phyloP scores from a whole-genome alignment of 306 rosid species.

The Vigna unguiculata region DNA sequence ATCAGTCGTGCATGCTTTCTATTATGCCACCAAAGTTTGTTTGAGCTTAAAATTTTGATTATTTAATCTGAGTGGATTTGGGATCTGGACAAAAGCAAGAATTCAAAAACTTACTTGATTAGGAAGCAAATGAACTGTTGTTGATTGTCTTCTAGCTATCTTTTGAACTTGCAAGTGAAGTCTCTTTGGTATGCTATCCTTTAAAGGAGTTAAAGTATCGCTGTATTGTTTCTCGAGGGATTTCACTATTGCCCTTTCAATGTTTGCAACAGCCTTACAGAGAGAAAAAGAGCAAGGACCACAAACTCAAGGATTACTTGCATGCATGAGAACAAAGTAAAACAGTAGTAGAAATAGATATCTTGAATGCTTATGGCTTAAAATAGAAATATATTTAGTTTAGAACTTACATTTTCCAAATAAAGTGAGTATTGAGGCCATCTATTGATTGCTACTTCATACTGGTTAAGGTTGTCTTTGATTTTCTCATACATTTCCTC shows the following conservation, averaged over 20 bases:
- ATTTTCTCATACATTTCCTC: constrained; percentile 94
- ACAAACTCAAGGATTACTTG: constrained; percentile 17
- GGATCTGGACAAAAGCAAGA: constrained; percentile 14
- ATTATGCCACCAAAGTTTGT: background rate
- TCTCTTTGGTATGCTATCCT: constrained; percentile 92
- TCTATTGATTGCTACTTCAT: constrained; percentile 86
- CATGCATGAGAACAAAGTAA: background rate
- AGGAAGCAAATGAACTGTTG: constrained; percentile 70
- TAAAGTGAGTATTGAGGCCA: constrained; percentile 98
- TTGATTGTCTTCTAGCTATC: constrained; percentile 95
- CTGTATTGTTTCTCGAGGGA: constrained; percentile 91
- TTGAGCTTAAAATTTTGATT: constrained; percentile 5
- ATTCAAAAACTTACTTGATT: constrained; percentile 66
- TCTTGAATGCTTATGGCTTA: constrained; percentile 25
- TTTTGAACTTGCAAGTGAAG: constrained; percentile 96
- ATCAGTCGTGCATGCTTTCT: background rate
- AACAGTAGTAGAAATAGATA: constrained; percentile 2
- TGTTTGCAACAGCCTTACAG: constrained; percentile 78
- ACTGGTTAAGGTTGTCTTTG: constrained; percentile 71
- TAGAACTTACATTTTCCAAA: constrained; percentile 79
- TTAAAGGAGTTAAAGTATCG: constrained; percentile 89
- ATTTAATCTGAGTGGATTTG: constrained; percentile 19
- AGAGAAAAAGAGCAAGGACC: constrained; percentile 5
- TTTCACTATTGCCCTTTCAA: constrained; percentile 89
- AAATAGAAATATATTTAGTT: constrained; percentile 8